These are phyloP conservation scores for Chaetomiaceae sp. DNA, from an alignment of 2,329 filamentous ascomycete species.

Conservation along the genomic window DNA sequence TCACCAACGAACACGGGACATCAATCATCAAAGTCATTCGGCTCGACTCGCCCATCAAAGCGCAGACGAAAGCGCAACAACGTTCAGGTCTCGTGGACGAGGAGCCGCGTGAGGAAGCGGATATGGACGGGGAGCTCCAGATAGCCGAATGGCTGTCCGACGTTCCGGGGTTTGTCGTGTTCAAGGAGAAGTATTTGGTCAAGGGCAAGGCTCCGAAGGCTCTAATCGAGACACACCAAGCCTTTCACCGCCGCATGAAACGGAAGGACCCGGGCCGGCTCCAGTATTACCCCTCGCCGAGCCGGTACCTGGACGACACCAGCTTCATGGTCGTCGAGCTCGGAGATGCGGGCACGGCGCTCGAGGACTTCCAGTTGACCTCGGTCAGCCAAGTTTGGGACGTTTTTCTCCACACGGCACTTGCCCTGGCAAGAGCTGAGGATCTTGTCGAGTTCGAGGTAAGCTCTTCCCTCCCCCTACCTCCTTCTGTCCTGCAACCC, in stretches of 20 bases:
- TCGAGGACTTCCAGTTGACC: constrained; percentile 52
- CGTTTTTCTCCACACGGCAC: constrained; percentile 53
- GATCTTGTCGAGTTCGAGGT: constrained; percentile 55
- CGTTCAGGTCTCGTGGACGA: constrained; percentile 52
- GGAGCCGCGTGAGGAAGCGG: constrained; percentile 48
- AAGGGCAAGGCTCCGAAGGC: constrained; percentile 48
- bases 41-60: constrained; percentile 50
- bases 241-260: constrained; percentile 49
- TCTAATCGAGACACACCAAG: constrained; percentile 54
- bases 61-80: constrained; percentile 52
- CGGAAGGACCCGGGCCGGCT: constrained; percentile 49
- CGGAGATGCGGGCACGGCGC: constrained; percentile 54
- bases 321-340: constrained; percentile 57
- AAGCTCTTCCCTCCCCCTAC: constrained; percentile 15
- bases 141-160: constrained; percentile 60
- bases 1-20: constrained; percentile 52
- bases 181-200: constrained; percentile 58
- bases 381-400: constrained; percentile 54
- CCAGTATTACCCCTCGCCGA: constrained; percentile 58
- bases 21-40: constrained; percentile 62
- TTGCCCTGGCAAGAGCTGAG: constrained; percentile 56
- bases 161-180: constrained; percentile 59
- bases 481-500: not conserved
- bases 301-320: constrained; percentile 51
- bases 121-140: constrained; percentile 52